A percentile compares a stretch with the other conserved stretches of the same genome.
Conservation (phyloP, 139 green algal genomes). For the Diplosphaera chodatii region DNA sequence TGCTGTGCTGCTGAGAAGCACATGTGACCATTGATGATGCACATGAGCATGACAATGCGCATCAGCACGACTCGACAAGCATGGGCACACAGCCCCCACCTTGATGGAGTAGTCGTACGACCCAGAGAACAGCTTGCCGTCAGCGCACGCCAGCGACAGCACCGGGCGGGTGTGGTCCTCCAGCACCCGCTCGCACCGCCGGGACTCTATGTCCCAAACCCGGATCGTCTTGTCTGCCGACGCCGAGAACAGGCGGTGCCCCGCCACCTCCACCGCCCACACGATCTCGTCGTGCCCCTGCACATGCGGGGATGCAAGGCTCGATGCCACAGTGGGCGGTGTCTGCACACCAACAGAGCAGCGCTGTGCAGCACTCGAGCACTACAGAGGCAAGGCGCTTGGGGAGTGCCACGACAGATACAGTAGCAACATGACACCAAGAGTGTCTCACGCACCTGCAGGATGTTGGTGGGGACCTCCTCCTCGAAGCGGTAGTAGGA, state of each 20-base stretch:
- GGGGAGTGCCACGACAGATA: too few relatives aligned
- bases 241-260: conserved; percentile 68
- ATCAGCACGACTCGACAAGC: too few relatives aligned
- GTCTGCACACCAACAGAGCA: too few relatives aligned
- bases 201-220: conserved; percentile 73
- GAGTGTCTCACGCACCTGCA: too few relatives aligned
- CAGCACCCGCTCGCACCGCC: conserved; percentile 60
- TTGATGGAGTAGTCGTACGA: conserved; percentile 92
- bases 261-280: conserved; percentile 82
- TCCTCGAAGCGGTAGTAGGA: conserved; percentile 46
- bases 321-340: too few relatives aligned
- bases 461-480: conserved; percentile 60
- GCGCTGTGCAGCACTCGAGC: background rate
- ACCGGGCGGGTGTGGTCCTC: conserved; percentile 88
- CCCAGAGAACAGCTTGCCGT: conserved; percentile 75
- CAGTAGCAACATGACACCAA: too few relatives aligned
- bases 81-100: conserved; percentile 9
- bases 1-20: too few relatives aligned
- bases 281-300: conserved; percentile 94
- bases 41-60: too few relatives aligned
- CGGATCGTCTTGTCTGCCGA: conserved; percentile 89
- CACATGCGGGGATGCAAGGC: background rate
- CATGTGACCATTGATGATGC: too few relatives aligned
- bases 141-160: conserved; percentile 76
- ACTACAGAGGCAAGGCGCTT: too few relatives aligned